phyloP scores from a whole-genome alignment of 148 eudicot genomes.

The Cornus florida region DNA sequence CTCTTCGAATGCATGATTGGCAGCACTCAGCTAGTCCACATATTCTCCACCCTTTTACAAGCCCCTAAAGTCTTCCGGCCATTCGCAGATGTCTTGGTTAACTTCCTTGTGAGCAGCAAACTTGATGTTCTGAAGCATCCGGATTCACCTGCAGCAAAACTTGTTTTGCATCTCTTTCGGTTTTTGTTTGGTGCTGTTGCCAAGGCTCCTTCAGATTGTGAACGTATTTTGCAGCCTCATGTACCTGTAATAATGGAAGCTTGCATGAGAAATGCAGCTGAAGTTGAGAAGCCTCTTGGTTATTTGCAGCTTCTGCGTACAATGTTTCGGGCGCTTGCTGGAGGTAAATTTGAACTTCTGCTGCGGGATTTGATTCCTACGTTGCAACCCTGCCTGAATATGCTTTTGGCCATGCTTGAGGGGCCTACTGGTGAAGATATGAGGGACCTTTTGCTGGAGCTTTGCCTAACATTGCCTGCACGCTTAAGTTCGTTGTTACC shows the following conservation, averaged over 20 bases:
- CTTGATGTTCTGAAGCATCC: constrained; percentile 93
- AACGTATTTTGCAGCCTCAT: constrained; percentile 91
- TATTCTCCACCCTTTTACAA: constrained; percentile 78
- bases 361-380: constrained; percentile 78
- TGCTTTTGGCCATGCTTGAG: constrained; percentile 95
- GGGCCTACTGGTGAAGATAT: constrained; percentile 91
- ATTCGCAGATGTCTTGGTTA: constrained; percentile 86
- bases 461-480: constrained; percentile 90
- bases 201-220: constrained; percentile 89
- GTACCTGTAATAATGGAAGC: constrained; percentile 92
- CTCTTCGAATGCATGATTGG: constrained; percentile 98
- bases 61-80: constrained; percentile 79
- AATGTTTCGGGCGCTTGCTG: constrained; percentile 96
- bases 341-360: constrained; percentile 90
- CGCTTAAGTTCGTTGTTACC: constrained; percentile 94
- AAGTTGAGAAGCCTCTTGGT: constrained; percentile 91
- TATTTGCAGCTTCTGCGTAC: constrained; percentile 93
- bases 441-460: constrained; percentile 88
- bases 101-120: constrained; percentile 91
- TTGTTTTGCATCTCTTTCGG: constrained; percentile 88
- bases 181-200: constrained; percentile 78
- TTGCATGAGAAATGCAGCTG: constrained; percentile 87
- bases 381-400: constrained; percentile 87
- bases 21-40: constrained; percentile 79
- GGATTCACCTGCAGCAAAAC: constrained; percentile 87